These are phyloP conservation scores for Debaryomycetaceae sp. DNA, from an alignment of 1,139 yeast species.

Conservation along the genomic window DNA sequence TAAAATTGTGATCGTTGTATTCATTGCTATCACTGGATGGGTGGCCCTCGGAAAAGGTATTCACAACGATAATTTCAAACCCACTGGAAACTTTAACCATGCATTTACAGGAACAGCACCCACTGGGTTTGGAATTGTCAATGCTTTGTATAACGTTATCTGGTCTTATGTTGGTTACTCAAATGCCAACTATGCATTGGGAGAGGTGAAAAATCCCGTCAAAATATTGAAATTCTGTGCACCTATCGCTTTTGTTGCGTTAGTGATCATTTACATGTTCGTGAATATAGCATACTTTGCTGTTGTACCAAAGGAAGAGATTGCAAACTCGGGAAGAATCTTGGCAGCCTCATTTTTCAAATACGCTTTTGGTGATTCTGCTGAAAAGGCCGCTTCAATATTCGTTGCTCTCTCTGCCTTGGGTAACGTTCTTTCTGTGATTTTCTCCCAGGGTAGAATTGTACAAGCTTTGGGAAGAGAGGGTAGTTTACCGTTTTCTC, in stretches of 20 bases:
- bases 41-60: conserved; percentile 75
- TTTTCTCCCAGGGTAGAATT: conserved; percentile 50
- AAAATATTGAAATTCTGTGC: conserved; percentile 44
- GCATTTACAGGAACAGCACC: conserved; percentile 61
- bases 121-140: conserved; percentile 74
- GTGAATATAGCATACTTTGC: conserved; percentile 60
- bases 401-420: conserved; percentile 50
- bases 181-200: conserved; percentile 78
- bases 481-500: conserved; percentile 45
- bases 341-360: conserved; percentile 47
- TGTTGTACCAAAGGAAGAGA: conserved; percentile 48
- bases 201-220: conserved; percentile 62
- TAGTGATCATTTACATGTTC: conserved; percentile 65
- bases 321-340: conserved; percentile 41
- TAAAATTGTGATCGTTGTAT: conserved; percentile 63
- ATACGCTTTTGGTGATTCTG: conserved; percentile 43
- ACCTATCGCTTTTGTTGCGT: conserved; percentile 51
- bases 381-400: conserved; percentile 48
- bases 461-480: conserved; percentile 49
- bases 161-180: conserved; percentile 78
- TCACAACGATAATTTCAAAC: conserved; percentile 43
- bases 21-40: conserved; percentile 77
- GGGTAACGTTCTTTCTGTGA: conserved; percentile 48
- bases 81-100: conserved; percentile 58
- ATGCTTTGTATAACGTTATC: conserved; percentile 73